These are phyloP conservation scores for Pseudogymnoascus sp. DNA, from an alignment of 2,329 filamentous ascomycete species.

Conservation along the genomic window DNA sequence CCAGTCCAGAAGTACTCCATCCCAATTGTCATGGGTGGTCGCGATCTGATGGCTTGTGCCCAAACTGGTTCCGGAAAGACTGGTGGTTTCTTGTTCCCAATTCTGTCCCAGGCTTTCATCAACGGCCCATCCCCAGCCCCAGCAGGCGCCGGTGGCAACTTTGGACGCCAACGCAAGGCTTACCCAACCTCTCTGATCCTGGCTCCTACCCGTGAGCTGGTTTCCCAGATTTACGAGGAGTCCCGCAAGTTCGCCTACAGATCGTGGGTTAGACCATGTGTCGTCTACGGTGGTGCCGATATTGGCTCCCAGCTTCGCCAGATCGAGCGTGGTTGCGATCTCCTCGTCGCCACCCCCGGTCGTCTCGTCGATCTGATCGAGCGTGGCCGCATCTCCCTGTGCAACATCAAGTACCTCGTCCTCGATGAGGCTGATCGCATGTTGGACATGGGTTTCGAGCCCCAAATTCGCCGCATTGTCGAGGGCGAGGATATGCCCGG, in stretches of 20 bases:
- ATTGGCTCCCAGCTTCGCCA: constrained; percentile 97
- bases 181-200: constrained; percentile 94
- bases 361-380: constrained; percentile 97
- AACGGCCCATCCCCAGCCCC: constrained; percentile 71
- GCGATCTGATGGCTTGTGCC: constrained; percentile 98
- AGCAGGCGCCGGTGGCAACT: constrained; percentile 56
- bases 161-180: constrained; percentile 91
- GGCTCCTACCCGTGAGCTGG: constrained; percentile 93
- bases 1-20: constrained; percentile 99
- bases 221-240: constrained; percentile 98
- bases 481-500: constrained; percentile 96
- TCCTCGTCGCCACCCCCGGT: constrained; percentile 93
- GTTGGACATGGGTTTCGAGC: constrained; percentile 99
- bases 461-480: constrained; percentile 96
- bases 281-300: constrained; percentile 98
- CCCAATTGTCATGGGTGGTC: constrained; percentile 94
- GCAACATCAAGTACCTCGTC: constrained; percentile 98
- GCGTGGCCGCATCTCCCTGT: constrained; percentile 92
- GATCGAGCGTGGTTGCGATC: constrained; percentile 90
- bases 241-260: constrained; percentile 97
- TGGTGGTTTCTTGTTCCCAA: constrained; percentile 98
- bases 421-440: constrained; percentile 99
- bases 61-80: constrained; percentile 99
- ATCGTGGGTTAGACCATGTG: constrained; percentile 96
- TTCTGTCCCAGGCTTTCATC: constrained; percentile 93